phyloP scores from a whole-genome alignment of 306 rosid genomes.

The Dryas alaskensis region DNA sequence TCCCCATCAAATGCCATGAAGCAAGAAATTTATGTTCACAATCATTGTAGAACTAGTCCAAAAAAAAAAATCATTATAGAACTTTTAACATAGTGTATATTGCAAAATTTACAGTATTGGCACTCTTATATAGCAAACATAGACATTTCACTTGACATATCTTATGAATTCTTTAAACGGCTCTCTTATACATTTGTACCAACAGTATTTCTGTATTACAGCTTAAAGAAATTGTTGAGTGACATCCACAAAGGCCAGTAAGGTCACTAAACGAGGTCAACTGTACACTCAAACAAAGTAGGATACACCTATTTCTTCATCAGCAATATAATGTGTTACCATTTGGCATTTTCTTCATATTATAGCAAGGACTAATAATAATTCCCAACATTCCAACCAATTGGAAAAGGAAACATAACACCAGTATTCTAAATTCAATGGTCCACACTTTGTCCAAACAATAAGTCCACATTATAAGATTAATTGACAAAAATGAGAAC shows the following conservation, averaged over 20 bases:
- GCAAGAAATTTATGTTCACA: not conserved
- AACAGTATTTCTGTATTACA: not conserved
- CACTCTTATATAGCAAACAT: not conserved
- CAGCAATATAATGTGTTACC: not conserved
- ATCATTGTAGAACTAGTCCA: not conserved
- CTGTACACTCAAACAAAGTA: not conserved
- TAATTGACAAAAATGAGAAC: not conserved
- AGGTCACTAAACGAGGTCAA: not conserved
- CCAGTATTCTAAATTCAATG: not conserved
- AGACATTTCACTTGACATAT: not conserved
- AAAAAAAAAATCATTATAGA: too few relatives aligned
- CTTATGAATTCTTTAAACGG: not conserved
- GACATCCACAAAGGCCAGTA: not conserved
- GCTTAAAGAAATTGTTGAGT: not conserved
- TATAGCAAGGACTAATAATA: too few relatives aligned
- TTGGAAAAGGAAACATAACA: not conserved
- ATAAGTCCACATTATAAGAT: not conserved
- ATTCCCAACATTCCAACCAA: not conserved
- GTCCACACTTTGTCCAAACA: not conserved
- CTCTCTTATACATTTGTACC: not conserved
- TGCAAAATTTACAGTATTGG: too few relatives aligned
- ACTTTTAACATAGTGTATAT: too few relatives aligned
- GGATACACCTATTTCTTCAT: not conserved
- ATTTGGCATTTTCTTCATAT: not conserved
- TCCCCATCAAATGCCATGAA: not conserved